These are phyloP conservation scores for Podospora sp. DNA, from an alignment of 495 filamentous ascomycete genomes.

Conservation along the genomic window DNA sequence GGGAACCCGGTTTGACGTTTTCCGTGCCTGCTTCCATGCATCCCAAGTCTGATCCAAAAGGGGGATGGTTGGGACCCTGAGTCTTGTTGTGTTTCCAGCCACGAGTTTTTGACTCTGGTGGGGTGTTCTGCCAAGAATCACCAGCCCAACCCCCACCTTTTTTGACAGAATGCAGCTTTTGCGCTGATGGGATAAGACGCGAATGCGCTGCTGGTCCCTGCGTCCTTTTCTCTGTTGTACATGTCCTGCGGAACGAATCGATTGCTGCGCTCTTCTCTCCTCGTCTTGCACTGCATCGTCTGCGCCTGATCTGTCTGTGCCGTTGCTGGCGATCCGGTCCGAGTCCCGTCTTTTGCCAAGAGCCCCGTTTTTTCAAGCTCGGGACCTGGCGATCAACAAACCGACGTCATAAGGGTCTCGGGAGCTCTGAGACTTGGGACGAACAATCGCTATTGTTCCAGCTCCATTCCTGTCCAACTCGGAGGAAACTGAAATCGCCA, in stretches of 20 bases:
- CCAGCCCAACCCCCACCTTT: conserved; percentile 19
- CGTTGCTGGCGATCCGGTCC: not conserved
- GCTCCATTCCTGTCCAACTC: not conserved
- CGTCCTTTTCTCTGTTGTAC: not conserved
- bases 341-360: conserved; percentile 1
- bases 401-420: conserved; percentile 21
- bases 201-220: not conserved
- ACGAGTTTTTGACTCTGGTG: not conserved
- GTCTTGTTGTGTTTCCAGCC: conserved; percentile 6
- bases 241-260: not conserved
- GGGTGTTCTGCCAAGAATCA: not conserved
- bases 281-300: not conserved
- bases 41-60: not conserved
- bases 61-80: not conserved
- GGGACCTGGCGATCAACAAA: conserved; percentile 13
- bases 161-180: not conserved
- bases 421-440: conserved; percentile 1
- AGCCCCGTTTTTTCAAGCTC: not conserved
- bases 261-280: not conserved
- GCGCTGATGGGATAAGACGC: not conserved
- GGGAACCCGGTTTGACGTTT: not conserved
- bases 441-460: conserved; percentile 8
- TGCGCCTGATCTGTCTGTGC: not conserved
- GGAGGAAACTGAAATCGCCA: not conserved
- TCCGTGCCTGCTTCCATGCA: conserved; percentile 3